Percentiles rank a stretch among this genome's conserved stretches.
Evolutionary conservation across 805 yeast genomes (phyloP).

Genomic region (Lachancea dasiensis): DNA sequence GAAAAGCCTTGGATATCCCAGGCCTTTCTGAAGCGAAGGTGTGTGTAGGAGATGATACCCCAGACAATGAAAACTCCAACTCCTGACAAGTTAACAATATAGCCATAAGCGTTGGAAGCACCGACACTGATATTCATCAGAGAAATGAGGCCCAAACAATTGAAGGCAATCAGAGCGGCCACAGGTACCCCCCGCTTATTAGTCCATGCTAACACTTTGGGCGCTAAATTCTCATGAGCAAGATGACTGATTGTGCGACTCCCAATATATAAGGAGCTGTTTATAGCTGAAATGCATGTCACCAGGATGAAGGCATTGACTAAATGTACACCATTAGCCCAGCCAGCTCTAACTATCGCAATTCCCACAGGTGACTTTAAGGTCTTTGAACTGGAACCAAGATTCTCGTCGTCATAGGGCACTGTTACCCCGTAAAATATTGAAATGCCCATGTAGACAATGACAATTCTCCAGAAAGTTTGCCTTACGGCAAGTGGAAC

Average conservation of each 20-base stretch:
- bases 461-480: constrained; percentile 45
- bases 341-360: constrained; percentile 52
- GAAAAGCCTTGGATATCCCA: constrained; percentile 39
- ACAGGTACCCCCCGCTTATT: constrained; percentile 36
- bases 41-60: constrained; percentile 53
- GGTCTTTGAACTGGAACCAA: constrained; percentile 42
- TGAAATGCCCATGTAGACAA: constrained; percentile 48
- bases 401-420: constrained; percentile 39
- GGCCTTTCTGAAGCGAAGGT: constrained; percentile 49
- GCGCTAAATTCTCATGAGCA: constrained; percentile 45
- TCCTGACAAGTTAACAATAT: constrained; percentile 58
- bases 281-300: constrained; percentile 41
- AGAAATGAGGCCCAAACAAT: constrained; percentile 5
- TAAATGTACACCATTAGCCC: constrained; percentile 46
- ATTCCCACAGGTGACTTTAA: constrained; percentile 55
- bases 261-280: constrained; percentile 43
- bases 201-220: constrained; percentile 39
- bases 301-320: constrained; percentile 51
- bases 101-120: constrained; percentile 42
- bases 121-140: constrained; percentile 8
- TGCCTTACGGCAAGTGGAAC: constrained; percentile 47
- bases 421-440: constrained; percentile 52
- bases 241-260: constrained; percentile 45
- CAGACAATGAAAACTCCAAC: constrained; percentile 64
- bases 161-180: constrained; percentile 4